phyloP scores from a whole-genome alignment of 176 grass and related monocot species.

The Leersia perrieri region DNA sequence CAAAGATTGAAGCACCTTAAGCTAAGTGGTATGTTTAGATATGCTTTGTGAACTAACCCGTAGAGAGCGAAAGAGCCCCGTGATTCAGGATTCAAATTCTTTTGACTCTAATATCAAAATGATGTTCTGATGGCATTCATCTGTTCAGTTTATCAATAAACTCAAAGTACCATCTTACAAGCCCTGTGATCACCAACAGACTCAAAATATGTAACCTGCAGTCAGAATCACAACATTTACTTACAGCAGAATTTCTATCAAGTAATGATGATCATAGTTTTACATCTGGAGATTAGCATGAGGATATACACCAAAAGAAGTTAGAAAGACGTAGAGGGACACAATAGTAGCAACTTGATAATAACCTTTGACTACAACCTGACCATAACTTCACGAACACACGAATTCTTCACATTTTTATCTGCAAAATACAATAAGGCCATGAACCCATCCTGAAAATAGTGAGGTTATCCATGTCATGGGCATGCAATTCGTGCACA shows the following conservation, averaged over 20 bases:
- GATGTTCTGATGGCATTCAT: conserved; percentile 18
- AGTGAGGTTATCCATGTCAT: neutral
- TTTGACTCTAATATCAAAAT: conserved; percentile 34
- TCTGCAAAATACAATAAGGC: neutral
- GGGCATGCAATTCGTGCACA: neutral
- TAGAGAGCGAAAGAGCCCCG: conserved; percentile 11
- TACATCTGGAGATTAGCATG: neutral
- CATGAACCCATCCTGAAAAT: neutral
- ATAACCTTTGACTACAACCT: conserved; percentile 20
- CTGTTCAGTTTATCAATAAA: conserved; percentile 34
- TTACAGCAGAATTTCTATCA: neutral
- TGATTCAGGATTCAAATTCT: conserved; percentile 42
- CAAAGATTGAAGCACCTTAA: neutral
- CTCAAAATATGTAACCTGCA: conserved; percentile 39
- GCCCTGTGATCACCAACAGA: conserved; percentile 33
- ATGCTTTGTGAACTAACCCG: conserved; percentile 11
- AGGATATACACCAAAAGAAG: neutral
- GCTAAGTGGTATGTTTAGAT: neutral
- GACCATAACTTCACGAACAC: conserved; percentile 33
- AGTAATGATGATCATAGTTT: neutral
- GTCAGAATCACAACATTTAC: neutral
- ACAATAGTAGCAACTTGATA: conserved; percentile 40
- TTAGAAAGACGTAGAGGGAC: neutral
- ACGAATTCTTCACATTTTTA: conserved; percentile 6
- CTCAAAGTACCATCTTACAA: conserved; percentile 25